Conservation (phyloP, 352 stramenopile genomes). For the Pythium dissimile region DNA sequence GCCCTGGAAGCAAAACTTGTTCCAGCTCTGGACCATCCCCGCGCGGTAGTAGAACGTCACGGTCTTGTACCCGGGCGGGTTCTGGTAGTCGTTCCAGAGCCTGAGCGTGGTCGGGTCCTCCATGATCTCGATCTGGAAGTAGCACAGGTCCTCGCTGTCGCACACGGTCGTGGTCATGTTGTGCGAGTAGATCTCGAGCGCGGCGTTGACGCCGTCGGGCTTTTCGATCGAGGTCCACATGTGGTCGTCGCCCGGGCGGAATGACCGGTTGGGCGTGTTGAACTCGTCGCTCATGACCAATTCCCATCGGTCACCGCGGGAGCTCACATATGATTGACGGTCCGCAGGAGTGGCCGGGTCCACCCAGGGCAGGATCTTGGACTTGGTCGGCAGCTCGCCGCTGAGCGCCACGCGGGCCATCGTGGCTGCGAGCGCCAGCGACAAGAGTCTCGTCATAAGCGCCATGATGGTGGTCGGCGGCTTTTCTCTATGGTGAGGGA, state of each 20-base stretch:
- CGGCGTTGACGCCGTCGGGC: slow-evolving; percentile 67
- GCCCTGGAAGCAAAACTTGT: slow-evolving; percentile 95
- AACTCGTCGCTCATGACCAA: slow-evolving; percentile 82
- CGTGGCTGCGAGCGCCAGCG: background rate
- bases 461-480: too few relatives aligned
- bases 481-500: too few relatives aligned
- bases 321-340: slow-evolving; percentile 41
- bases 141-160: slow-evolving; percentile 47
- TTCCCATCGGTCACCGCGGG: slow-evolving; percentile 45
- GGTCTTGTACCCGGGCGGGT: slow-evolving; percentile 47
- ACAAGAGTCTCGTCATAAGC: too few relatives aligned
- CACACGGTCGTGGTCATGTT: slow-evolving; percentile 68
- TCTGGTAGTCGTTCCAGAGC: slow-evolving; percentile 64
- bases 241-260: slow-evolving; percentile 91
- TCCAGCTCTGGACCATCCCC: slow-evolving; percentile 93
- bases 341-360: slow-evolving; percentile 47
- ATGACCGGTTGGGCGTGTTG: slow-evolving; percentile 57
- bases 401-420: background rate
- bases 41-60: slow-evolving; percentile 62
- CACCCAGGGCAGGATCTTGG: slow-evolving; percentile 55
- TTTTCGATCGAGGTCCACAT: slow-evolving; percentile 89
- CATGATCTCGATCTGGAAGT: slow-evolving; percentile 58
- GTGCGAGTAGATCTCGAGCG: slow-evolving; percentile 64
- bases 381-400: slow-evolving; percentile 45
- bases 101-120: slow-evolving; percentile 37